Percentiles rank a stretch among this genome's conserved stretches.
Conservation (phyloP, 1,139 yeast species). For the Blastobotrys serpentis region DNA sequence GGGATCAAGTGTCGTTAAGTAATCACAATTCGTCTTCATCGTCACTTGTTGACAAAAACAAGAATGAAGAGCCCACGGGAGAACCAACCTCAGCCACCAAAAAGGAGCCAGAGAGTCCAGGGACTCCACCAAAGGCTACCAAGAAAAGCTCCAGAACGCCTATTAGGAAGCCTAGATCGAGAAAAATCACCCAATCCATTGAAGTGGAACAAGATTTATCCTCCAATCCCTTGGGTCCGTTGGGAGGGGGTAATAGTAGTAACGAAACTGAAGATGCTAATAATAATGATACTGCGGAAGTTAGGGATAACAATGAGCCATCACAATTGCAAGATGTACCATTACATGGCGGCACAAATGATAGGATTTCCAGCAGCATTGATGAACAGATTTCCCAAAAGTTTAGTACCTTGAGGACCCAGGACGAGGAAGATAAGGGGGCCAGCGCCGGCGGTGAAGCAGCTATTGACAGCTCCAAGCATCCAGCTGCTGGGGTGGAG, state of each 20-base stretch:
- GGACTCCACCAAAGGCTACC: conserved; percentile 16
- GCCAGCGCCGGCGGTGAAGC: no score
- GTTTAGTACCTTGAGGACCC: conserved; percentile 3
- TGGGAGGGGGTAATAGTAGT: conserved; percentile 13
- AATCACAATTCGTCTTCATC: conserved; percentile 28
- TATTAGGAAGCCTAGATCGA: conserved; percentile 17
- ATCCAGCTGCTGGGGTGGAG: neutral
- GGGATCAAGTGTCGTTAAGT: conserved; percentile 31
- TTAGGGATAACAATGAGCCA: neutral
- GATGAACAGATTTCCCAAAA: conserved; percentile 7
- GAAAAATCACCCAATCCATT: conserved; percentile 20
- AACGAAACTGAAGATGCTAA: neutral
- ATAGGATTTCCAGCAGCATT: conserved; percentile 1
- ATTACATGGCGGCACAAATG: neutral
- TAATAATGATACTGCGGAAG: neutral
- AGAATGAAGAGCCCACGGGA: conserved; percentile 7
- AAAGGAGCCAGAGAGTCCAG: conserved; percentile 2
- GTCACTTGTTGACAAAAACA: conserved; percentile 18
- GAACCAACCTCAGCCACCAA: conserved; percentile 1
- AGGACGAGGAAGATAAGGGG: conserved; percentile 11
- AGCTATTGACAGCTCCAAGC: neutral
- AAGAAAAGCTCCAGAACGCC: conserved; percentile 17
- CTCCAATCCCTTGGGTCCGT: conserved; percentile 18
- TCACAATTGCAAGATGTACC: conserved; percentile 3
- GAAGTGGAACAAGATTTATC: conserved; percentile 14